These are phyloP conservation scores for Zasmidium cellare DNA, from an alignment of 2,329 filamentous ascomycete species.

Conservation along the genomic window DNA sequence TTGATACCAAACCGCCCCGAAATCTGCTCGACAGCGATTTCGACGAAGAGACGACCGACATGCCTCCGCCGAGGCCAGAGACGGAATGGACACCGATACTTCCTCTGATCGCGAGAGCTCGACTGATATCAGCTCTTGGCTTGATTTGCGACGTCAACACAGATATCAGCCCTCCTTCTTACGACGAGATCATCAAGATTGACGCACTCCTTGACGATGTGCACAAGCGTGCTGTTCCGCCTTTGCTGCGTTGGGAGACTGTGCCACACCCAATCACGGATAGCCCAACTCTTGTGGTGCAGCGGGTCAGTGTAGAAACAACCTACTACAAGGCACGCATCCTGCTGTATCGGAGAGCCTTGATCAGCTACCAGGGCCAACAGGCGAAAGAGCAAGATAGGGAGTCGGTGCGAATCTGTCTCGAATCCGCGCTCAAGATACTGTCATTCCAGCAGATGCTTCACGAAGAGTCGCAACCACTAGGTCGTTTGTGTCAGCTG, in stretches of 20 bases:
- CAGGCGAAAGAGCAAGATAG: background rate
- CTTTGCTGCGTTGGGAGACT: background rate
- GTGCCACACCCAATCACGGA: background rate
- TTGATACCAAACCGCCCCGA: slow-evolving; percentile 1
- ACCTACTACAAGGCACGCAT: background rate
- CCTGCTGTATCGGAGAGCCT: background rate
- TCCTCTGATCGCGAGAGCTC: background rate
- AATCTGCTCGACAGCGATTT: background rate
- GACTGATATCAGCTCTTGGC: background rate
- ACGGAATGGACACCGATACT: slow-evolving; percentile 1
- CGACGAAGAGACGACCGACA: background rate
- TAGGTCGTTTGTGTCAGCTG: background rate
- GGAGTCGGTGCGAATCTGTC: background rate
- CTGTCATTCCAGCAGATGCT: background rate
- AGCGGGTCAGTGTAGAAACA: background rate
- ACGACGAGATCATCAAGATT: background rate
- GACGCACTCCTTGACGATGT: background rate
- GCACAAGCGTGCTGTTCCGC: background rate
- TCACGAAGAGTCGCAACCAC: background rate
- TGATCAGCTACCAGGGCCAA: background rate
- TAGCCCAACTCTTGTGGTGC: background rate
- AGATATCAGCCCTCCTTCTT: background rate
- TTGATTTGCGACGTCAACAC: background rate
- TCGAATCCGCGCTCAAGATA: background rate
- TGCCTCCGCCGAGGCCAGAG: slow-evolving; percentile 2